Evolutionary conservation across 768 basidiomycete species (phyloP).

Genomic region (Gelatoporia subvermispora): DNA sequence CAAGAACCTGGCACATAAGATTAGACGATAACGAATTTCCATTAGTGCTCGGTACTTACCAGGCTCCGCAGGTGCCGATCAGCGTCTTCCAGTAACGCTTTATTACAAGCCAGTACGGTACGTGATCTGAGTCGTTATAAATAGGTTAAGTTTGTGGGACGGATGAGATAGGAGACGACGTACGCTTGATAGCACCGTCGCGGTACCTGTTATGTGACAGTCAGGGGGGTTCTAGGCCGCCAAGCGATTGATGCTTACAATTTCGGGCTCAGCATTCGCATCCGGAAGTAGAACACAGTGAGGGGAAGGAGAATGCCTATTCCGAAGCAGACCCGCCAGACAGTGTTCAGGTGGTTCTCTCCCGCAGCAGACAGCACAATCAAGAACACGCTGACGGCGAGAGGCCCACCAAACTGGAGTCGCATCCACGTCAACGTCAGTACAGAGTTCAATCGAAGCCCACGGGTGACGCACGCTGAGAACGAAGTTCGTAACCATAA

Average conservation of each 20-base stretch:
- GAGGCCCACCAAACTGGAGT: constrained; percentile 57
- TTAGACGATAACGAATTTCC: not conserved
- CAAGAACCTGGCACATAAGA: constrained; percentile 45
- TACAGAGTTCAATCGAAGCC: not conserved
- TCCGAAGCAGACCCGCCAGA: constrained; percentile 66
- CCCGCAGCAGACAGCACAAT: constrained; percentile 67
- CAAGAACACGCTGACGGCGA: constrained; percentile 62
- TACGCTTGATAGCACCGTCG: constrained; percentile 61
- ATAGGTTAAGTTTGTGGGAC: not conserved
- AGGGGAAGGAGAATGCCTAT: constrained; percentile 59
- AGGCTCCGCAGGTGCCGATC: constrained; percentile 70
- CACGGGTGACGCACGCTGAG: constrained; percentile 42
- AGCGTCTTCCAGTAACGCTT: constrained; percentile 64
- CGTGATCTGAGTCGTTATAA: constrained; percentile 31
- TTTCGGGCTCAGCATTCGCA: constrained; percentile 65
- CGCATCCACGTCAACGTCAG: too few relatives aligned
- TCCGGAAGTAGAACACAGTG: constrained; percentile 66
- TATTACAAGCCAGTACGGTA: constrained; percentile 58
- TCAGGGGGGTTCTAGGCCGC: not conserved
- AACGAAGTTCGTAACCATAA: constrained; percentile 73
- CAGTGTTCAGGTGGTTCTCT: constrained; percentile 52
- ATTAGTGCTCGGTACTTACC: constrained; percentile 34
- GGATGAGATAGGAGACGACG: constrained; percentile 10
- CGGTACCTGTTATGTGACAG: constrained; percentile 26
- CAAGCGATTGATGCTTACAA: constrained; percentile 30